Evolutionary conservation across 2,329 filamentous ascomycete species (phyloP).

Genomic region (Penicillium janthinellum): DNA sequence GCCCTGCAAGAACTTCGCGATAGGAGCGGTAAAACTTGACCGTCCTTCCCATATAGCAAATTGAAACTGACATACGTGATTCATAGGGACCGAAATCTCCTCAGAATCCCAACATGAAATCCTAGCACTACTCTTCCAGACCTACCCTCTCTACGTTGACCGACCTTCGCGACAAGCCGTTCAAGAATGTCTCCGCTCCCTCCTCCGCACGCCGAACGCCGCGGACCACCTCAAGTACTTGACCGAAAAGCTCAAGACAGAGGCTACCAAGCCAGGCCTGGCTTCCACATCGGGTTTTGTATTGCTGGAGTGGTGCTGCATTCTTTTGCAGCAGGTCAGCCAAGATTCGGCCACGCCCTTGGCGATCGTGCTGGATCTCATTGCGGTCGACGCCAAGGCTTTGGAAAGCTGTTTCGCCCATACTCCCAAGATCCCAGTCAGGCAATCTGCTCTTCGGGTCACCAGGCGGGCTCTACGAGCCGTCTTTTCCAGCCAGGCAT

Average conservation of each 20-base stretch:
- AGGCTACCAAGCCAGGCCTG: constrained; percentile 75
- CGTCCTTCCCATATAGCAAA: background rate
- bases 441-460: constrained; percentile 72
- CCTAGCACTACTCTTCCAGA: constrained; percentile 77
- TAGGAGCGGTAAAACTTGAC: constrained; percentile 41
- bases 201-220: constrained; percentile 64
- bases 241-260: constrained; percentile 66
- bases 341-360: constrained; percentile 66
- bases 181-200: constrained; percentile 72
- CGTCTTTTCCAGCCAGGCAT: constrained; percentile 62
- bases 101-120: constrained; percentile 47
- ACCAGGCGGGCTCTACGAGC: constrained; percentile 79
- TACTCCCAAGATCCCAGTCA: constrained; percentile 64
- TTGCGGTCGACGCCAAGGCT: constrained; percentile 69
- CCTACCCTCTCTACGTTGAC: constrained; percentile 85
- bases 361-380: constrained; percentile 60
- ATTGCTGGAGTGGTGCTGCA: constrained; percentile 83
- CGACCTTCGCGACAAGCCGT: constrained; percentile 80
- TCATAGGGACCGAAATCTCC: constrained; percentile 37
- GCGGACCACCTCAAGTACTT: constrained; percentile 55
- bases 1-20: constrained; percentile 49
- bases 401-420: constrained; percentile 76
- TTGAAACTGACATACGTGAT: constrained; percentile 17
- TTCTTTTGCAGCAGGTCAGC: constrained; percentile 72
- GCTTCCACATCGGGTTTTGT: constrained; percentile 82